A percentile compares a stretch with the other conserved stretches of the same genome.
These are phyloP conservation scores for Chlorella sp. DNA, from an alignment of 139 green algal species.

Conservation along the genomic window DNA sequence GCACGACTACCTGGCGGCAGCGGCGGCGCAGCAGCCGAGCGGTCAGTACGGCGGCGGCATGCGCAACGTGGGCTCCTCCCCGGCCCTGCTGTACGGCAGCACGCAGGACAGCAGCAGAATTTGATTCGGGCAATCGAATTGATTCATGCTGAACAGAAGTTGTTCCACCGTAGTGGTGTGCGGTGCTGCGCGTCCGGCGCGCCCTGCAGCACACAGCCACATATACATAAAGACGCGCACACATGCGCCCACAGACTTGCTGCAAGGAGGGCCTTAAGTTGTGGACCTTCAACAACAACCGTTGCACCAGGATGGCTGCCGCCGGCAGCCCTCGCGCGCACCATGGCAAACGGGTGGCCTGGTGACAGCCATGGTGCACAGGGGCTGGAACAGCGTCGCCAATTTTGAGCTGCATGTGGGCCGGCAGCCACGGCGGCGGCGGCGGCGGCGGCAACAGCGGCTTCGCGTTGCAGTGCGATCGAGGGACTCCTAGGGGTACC, in stretches of 20 bases:
- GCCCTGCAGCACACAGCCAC: no score
- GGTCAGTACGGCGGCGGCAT: neutral
- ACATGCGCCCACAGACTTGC: constrained; percentile 68
- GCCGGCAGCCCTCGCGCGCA: neutral
- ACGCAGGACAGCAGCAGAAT: neutral
- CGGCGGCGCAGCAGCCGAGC: neutral
- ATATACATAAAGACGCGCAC: constrained; percentile 60
- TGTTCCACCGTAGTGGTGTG: no score
- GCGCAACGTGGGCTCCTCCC: constrained; percentile 25
- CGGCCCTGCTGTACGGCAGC: constrained; percentile 12
- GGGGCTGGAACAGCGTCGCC: constrained; percentile 43
- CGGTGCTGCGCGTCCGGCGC: no score
- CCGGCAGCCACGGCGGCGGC: no score
- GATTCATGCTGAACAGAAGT: no score
- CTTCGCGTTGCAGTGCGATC: no score
- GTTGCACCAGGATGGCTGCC: neutral
- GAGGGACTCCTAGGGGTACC: no score
- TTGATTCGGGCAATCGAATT: no score
- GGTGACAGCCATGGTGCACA: constrained; percentile 74
- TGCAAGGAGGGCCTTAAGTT: constrained; percentile 26
- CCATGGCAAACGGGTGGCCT: constrained; percentile 88
- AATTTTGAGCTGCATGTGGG: neutral
- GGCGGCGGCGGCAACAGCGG: no score
- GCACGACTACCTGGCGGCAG: neutral
- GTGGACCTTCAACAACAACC: no score